Conservation (phyloP, 2,329 filamentous ascomycete species). For the Hymenoscyphus occultus region DNA sequence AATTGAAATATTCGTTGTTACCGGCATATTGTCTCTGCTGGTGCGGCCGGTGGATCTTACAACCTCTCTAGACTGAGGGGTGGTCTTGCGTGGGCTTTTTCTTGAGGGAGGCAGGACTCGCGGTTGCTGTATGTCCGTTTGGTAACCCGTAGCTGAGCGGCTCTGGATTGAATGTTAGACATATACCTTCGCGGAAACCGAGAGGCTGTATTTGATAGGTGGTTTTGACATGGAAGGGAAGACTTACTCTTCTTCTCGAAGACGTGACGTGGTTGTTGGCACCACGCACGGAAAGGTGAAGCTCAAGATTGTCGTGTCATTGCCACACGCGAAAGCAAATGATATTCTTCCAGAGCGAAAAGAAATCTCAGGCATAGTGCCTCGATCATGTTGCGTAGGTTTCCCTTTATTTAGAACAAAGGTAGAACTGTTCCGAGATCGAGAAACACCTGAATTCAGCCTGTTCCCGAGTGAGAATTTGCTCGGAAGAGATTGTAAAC, state of each 20-base stretch:
- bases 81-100: conserved; percentile 15
- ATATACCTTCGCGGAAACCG: too few relatives aligned
- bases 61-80: conserved; percentile 18
- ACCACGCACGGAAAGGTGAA: too few relatives aligned
- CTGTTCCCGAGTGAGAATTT: too few relatives aligned
- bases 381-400: too few relatives aligned
- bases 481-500: too few relatives aligned
- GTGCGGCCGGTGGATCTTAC: conserved; percentile 44
- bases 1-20: neutral
- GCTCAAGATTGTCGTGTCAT: too few relatives aligned
- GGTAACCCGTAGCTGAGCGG: conserved; percentile 22
- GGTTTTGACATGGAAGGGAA: neutral
- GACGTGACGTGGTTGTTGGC: neutral
- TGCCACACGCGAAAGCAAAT: too few relatives aligned
- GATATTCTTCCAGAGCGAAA: too few relatives aligned
- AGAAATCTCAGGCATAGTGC: too few relatives aligned
- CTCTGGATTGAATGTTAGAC: neutral
- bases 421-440: too few relatives aligned
- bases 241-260: neutral
- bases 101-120: conserved; percentile 40
- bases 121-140: conserved; percentile 37
- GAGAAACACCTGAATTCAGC: too few relatives aligned
- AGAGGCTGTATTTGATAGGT: neutral
- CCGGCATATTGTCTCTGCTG: conserved; percentile 49
- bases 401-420: too few relatives aligned